Conservation (phyloP, 495 filamentous ascomycete genomes). For the Aspergillus bridgeri region DNA sequence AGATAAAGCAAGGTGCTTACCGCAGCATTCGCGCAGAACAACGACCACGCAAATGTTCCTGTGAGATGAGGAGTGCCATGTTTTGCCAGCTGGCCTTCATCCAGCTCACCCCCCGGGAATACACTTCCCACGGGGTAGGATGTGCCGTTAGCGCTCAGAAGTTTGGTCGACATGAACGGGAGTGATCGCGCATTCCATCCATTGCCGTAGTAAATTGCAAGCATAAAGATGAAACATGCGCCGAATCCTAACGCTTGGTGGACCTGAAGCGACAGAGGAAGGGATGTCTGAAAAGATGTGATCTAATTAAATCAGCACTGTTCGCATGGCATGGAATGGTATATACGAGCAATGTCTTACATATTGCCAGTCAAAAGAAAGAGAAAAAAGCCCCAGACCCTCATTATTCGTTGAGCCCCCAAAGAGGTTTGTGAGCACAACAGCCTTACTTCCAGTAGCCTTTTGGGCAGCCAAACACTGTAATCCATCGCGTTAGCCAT, state of each 20-base stretch:
- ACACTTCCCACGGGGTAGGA: constrained; percentile 29
- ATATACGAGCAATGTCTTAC: constrained; percentile 20
- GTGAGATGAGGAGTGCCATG: constrained; percentile 42
- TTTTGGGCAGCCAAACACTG: constrained; percentile 39
- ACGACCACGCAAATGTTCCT: constrained; percentile 36
- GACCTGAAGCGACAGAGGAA: constrained; percentile 32
- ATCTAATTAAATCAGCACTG: constrained; percentile 21
- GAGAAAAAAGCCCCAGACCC: constrained; percentile 44
- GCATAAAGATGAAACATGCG: constrained; percentile 39
- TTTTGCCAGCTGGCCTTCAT: constrained; percentile 26
- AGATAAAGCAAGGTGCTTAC: constrained; percentile 13
- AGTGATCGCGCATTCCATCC: constrained; percentile 46
- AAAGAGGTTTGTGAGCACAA: constrained; percentile 42
- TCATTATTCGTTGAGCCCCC: constrained; percentile 54
- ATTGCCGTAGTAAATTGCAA: constrained; percentile 47
- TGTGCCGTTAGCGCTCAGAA: constrained; percentile 27
- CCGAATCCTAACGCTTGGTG: constrained; percentile 45
- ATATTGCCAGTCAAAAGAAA: constrained; percentile 58
- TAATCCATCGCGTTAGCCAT: background rate
- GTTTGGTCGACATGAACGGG: constrained; percentile 47
- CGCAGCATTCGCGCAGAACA: constrained; percentile 34
- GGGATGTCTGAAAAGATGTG: constrained; percentile 30
- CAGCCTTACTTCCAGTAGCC: constrained; percentile 27
- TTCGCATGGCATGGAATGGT: too few species aligned
- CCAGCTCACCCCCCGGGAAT: constrained; percentile 33